phyloP scores from a whole-genome alignment of 1,284 basidiomycete species.

The Boletus hoseneyae region DNA sequence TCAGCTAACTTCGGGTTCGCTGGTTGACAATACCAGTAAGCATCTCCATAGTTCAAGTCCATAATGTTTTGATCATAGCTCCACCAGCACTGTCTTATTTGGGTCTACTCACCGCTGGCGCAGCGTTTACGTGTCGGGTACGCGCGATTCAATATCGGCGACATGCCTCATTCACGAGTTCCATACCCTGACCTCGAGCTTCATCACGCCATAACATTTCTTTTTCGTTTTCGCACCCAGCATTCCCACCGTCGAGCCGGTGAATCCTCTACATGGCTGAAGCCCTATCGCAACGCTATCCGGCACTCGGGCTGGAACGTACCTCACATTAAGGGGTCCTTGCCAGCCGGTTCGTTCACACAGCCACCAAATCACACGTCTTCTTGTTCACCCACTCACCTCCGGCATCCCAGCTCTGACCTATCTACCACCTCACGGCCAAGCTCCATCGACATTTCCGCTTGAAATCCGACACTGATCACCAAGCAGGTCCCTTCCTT shows the following conservation, averaged over 20 bases:
- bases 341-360: not conserved
- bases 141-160: not conserved
- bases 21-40: constrained; percentile 1
- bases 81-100: not conserved
- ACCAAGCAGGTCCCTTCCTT: constrained; percentile 1
- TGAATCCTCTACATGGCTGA: too few relatives aligned
- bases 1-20: not conserved
- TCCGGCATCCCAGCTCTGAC: not conserved
- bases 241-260: too few relatives aligned
- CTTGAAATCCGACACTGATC: not conserved
- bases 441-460: not conserved
- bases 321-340: not conserved
- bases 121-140: not conserved
- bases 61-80: not conserved
- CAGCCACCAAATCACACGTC: not conserved
- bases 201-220: not conserved
- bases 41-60: constrained; percentile 1
- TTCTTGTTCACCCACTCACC: not conserved
- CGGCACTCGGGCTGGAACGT: not conserved
- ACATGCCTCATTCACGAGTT: constrained; percentile 1
- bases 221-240: not conserved
- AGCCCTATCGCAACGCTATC: not conserved
- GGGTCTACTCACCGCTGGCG: not conserved
- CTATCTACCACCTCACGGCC: not conserved
- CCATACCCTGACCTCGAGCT: not conserved